Base-by-base conservation (phyloP, 495 filamentous ascomycete species). In the Talaromyces nanjingensis region DNA sequence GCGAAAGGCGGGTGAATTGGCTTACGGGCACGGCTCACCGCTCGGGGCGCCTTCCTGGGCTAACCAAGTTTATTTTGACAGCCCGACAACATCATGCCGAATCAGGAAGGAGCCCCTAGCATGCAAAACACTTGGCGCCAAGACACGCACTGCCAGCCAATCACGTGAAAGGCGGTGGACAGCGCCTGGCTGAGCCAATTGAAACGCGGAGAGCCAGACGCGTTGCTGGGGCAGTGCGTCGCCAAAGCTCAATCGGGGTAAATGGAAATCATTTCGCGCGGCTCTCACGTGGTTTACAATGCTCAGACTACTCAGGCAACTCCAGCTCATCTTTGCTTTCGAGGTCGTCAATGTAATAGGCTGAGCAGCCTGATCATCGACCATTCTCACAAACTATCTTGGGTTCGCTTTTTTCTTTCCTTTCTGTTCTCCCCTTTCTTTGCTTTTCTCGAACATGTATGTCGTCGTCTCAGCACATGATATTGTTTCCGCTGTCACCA, bases 161-260 rank as follows among this genome's bases (percentile, higher is more conserved):
- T 56, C 53, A 56, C 12, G 22, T 31, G 22, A 14, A 20, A 29
- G 53, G 53, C 11, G 27, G 24, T 56, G 53, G 53, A 31, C 5
- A 6, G 18, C 8, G 7, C 24, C 20, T 14, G 7, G 18, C 49
- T 25, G 18, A 8, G 24, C 49, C 49, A 54, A 54, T 29, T 20
- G 16, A 5, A 49, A 20, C 18, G 45, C 45, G 45, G 18, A 5
- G 12, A 6, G n/a, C 9, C 53, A 14, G 53, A 56, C 53, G 53
- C 53, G 53, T 56, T 56, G 53, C 53, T 29, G 27, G 37, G 53
- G 53, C 53, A 56, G 22, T 9, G 14, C 53, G 29, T 56, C 53
- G 53, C 53, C 53, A 56, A 29, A 42, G 37, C 37, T 42, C 37
- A 42, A 56, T 56, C 53, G 11, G 53, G 53, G 29, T 56, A 56